Conservation (phyloP, 2,329 filamentous ascomycete genomes). For the Conoideocrella luteorostrata region DNA sequence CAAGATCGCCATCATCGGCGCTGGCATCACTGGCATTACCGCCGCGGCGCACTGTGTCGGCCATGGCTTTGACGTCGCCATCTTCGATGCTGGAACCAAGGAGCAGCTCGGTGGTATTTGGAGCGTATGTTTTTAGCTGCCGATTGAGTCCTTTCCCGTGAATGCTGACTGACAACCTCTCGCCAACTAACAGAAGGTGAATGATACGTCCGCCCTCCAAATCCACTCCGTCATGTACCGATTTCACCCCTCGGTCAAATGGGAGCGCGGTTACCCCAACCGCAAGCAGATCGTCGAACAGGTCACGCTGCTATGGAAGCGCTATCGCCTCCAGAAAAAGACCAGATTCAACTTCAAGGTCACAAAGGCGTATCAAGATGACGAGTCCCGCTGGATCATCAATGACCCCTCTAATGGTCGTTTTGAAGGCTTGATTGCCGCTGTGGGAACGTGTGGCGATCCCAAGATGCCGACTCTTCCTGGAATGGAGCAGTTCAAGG, state of each 20-base stretch:
- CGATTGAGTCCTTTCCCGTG: background rate
- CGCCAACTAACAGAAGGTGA: conserved; percentile 52
- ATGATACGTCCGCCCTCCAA: conserved; percentile 75
- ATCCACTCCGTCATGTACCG: conserved; percentile 85
- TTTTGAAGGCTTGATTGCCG: conserved; percentile 74
- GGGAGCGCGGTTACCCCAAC: conserved; percentile 69
- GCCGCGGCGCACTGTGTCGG: conserved; percentile 77
- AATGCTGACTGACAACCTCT: background rate
- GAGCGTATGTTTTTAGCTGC: conserved; percentile 47
- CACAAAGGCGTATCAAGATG: conserved; percentile 62
- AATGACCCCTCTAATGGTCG: conserved; percentile 63
- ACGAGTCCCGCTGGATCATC: conserved; percentile 67
- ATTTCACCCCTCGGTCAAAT: conserved; percentile 74
- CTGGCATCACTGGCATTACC: conserved; percentile 68
- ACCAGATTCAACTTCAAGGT: conserved; percentile 69
- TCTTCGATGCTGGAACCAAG: conserved; percentile 67
- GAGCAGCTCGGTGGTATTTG: conserved; percentile 72
- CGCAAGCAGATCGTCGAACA: conserved; percentile 69
- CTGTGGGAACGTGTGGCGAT: conserved; percentile 74
- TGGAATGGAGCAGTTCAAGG: conserved; percentile 66
- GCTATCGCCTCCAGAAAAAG: conserved; percentile 62
- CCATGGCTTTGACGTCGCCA: conserved; percentile 74
- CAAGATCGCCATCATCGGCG: conserved; percentile 62
- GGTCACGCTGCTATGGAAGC: conserved; percentile 66
- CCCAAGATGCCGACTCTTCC: conserved; percentile 65